A percentile compares a stretch with the other conserved stretches of the same genome.
Conservation (phyloP, 2,329 filamentous ascomycete species). For the Didymosphaeria variabile region DNA sequence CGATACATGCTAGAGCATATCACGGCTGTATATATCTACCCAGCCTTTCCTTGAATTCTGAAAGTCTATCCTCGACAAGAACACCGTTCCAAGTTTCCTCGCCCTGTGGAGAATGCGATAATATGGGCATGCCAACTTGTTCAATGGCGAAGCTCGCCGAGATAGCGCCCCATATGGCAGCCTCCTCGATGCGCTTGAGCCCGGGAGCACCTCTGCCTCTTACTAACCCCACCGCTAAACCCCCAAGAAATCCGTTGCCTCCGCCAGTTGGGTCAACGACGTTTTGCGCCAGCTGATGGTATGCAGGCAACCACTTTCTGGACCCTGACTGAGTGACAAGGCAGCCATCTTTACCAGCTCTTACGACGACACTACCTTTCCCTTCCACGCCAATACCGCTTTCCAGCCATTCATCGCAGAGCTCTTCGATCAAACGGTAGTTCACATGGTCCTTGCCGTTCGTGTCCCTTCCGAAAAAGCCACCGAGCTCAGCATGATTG, state of each 20-base stretch:
- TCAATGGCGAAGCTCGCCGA: slow-evolving; percentile 94
- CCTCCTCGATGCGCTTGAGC: slow-evolving; percentile 67
- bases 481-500: slow-evolving; percentile 88
- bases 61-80: slow-evolving; percentile 53
- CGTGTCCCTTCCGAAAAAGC: slow-evolving; percentile 72
- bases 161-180: slow-evolving; percentile 79
- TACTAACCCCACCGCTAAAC: slow-evolving; percentile 65
- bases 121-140: slow-evolving; percentile 81
- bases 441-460: slow-evolving; percentile 47
- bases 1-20: slow-evolving; percentile 29
- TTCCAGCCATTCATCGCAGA: slow-evolving; percentile 49
- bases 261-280: slow-evolving; percentile 95
- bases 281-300: slow-evolving; percentile 63
- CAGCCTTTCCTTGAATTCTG: slow-evolving; percentile 52
- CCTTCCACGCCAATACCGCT: slow-evolving; percentile 47
- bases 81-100: slow-evolving; percentile 62
- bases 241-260: slow-evolving; percentile 86
- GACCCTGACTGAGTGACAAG: slow-evolving; percentile 55
- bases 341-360: slow-evolving; percentile 77
- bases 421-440: slow-evolving; percentile 51
- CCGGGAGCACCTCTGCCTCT: slow-evolving; percentile 58
- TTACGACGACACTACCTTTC: slow-evolving; percentile 69
- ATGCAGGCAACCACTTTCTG: slow-evolving; percentile 78
- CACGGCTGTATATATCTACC: slow-evolving; percentile 51
- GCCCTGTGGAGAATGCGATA: slow-evolving; percentile 50